Evolutionary conservation across 2,329 filamentous ascomycete species (phyloP), one percentile per base, ranked within the genome.

Genomic region (Talaromyces sp.): DNA sequence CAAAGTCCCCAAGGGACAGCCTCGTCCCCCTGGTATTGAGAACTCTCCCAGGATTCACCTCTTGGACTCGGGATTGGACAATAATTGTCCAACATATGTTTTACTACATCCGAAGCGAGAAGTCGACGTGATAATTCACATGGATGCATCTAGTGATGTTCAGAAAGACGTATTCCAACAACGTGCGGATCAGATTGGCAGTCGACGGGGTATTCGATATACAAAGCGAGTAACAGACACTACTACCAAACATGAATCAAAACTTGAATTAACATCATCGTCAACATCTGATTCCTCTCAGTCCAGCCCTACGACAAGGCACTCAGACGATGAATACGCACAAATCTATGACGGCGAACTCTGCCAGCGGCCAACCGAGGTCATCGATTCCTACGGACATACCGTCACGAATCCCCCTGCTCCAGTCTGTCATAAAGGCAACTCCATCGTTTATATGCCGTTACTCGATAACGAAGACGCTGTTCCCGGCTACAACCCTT

Each of bases 41-140:
- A 58, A 59, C 46, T 61, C 56, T 3, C 60, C 60, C 12, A 52
- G 56, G 19, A 53, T 61, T 3, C 60, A 61, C 19, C 26, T 61
- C 7, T 46, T 61, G 32, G 60, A 61, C 50, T 61, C 60, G 10
- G 60, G 60, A 1, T 53, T 58, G 32, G 56, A 61, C 19, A 61
- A 61, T n/a, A 61, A 59, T 35, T 59, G 60, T 12, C 60, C 60
- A 11, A 61, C 60, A 19, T 59, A 61, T 38, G 60, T 61, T 27
- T 32, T 61, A 24, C 60, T 59, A 9, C 60, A 56, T 17, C 60
- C 56, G 17, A 56, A 59, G 26, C 60, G 60, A 11, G 56, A 56
- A 48, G 60, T 58, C 7, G 60, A 61, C 29, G 53, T 61, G n/a
- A 59, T 61, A 3, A 58, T 58, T 8, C 52, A 51, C 26, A 61